These are phyloP conservation scores for Gastrolobium villosum DNA, from an alignment of 306 rosid genomes.

Conservation along the genomic window DNA sequence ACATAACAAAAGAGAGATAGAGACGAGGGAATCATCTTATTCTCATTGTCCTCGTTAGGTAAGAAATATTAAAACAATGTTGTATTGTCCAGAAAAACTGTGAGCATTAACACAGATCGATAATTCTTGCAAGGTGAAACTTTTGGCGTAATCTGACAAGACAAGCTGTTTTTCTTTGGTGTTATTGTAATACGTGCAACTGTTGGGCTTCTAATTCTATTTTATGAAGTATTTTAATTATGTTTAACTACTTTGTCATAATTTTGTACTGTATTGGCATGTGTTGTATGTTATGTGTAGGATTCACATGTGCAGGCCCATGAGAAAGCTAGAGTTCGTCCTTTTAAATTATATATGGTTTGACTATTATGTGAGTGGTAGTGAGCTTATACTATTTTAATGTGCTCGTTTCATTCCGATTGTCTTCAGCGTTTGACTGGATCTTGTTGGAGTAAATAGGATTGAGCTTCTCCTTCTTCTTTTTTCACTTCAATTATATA, in stretches of 20 bases:
- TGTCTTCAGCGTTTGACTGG: slow-evolving; percentile 28
- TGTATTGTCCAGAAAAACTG: background rate
- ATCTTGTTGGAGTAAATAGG: slow-evolving; percentile 21
- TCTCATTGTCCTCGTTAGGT: slow-evolving; percentile 52
- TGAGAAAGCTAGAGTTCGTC: background rate
- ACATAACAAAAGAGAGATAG: slow-evolving; percentile 25
- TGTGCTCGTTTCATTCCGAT: slow-evolving; percentile 12
- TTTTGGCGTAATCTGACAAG: background rate
- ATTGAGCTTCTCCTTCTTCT: background rate
- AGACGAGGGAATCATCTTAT: slow-evolving; percentile 29
- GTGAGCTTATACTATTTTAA: background rate
- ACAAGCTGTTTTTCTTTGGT: slow-evolving; percentile 14
- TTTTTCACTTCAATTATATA: too few species aligned
- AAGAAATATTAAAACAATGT: slow-evolving; percentile 7
- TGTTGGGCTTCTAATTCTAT: slow-evolving; percentile 11
- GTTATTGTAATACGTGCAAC: background rate
- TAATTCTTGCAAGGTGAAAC: background rate
- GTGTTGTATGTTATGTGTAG: background rate
- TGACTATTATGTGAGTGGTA: slow-evolving; percentile 23
- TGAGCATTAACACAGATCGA: background rate
- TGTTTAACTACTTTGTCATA: background rate
- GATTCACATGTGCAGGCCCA: slow-evolving; percentile 38
- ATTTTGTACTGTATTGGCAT: slow-evolving; percentile 13
- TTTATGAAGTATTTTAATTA: background rate
- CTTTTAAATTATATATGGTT: background rate